A percentile compares a stretch with the other conserved stretches of the same genome.
Evolutionary conservation across 2,329 filamentous ascomycete genomes (phyloP).

Genomic region (Calonectria hawksworthii): DNA sequence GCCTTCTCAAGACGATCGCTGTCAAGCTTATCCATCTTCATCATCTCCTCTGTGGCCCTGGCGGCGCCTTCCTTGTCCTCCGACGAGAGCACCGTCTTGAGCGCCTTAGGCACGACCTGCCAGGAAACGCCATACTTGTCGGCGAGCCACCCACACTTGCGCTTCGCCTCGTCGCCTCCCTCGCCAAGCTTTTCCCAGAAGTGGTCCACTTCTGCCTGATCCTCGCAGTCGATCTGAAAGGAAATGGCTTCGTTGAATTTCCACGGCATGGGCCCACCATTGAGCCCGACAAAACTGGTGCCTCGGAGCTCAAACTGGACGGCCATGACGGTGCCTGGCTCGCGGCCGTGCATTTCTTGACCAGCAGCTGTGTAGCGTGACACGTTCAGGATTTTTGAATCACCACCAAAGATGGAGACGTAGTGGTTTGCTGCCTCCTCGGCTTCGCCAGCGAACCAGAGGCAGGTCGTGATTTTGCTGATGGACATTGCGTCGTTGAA

Average conservation of each 20-base stretch:
- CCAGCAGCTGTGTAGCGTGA: conserved; percentile 49
- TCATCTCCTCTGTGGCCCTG: conserved; percentile 52
- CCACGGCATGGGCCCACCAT: conserved; percentile 58
- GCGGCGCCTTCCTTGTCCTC: conserved; percentile 51
- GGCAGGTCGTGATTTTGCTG: conserved; percentile 48
- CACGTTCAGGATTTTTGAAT: conserved; percentile 53
- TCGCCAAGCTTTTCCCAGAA: conserved; percentile 60
- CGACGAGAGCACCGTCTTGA: conserved; percentile 53
- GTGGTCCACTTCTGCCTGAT: conserved; percentile 62
- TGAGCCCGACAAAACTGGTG: conserved; percentile 57
- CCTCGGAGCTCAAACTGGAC: conserved; percentile 57
- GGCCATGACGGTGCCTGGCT: conserved; percentile 50
- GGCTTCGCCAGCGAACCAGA: conserved; percentile 59
- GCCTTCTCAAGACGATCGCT: conserved; percentile 55
- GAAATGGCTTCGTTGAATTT: conserved; percentile 57
- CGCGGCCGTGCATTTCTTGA: conserved; percentile 48
- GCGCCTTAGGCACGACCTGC: conserved; percentile 59
- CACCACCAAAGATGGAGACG: conserved; percentile 54
- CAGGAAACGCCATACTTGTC: conserved; percentile 62
- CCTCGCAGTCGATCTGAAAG: conserved; percentile 59
- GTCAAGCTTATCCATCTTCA: conserved; percentile 60
- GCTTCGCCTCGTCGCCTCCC: conserved; percentile 53
- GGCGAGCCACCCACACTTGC: conserved; percentile 60
- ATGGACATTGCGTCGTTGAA: conserved; percentile 32
- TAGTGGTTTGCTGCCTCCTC: conserved; percentile 59